Base-by-base conservation (phyloP, 2,329 filamentous ascomycete species). In the Fusarium domesticum region DNA sequence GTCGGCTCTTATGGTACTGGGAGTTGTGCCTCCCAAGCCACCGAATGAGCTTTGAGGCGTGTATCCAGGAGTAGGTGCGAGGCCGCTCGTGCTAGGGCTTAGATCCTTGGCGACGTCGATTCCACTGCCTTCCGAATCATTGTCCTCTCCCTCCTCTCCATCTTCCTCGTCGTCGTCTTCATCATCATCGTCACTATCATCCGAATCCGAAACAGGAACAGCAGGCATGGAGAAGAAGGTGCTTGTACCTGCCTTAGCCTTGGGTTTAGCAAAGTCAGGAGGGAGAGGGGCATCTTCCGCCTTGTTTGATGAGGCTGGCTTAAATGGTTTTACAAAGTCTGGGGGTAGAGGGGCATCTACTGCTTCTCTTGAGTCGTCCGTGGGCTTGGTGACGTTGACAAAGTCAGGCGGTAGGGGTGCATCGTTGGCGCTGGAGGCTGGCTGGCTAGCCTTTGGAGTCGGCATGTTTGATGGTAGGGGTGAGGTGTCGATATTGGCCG, bases 41-140 rank as follows among this genome's bases (percentile, higher is more conserved):
- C 69, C 76, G 56, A 83, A 84, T 0, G 81, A 84, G 54, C 77
- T 80, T 48, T 80, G 72, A 2, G 80, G 77, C 1, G 78, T 80
- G 45, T 75, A 70, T 19, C 75, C 71, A 45, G 76, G 71, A 12
- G 76, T 75, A 30, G 71, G 69, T 28, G 69, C 69, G 14, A 68
- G 55, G 30, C 67, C 69, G 40, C 67, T 68, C 12, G 72, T 71
- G 6, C 66, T 71, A 16, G 77, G 78, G 54, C 77, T 83, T 11
- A 84, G 64, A 38, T 85, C 81, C 56, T 83, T 80, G n/a, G 75
- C 75, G 35, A 85, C 76, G 61, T 85, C 81, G 37, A 84, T 72
- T 18, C 80, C 82, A 48, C 81, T 85, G 12, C 81, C 81, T 57
- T 80, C 78, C 0, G 70, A 74, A 6, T 60, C 73, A 30, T 70